Conservation (phyloP, 441 rosid genomes). For the Capsella rubella region DNA sequence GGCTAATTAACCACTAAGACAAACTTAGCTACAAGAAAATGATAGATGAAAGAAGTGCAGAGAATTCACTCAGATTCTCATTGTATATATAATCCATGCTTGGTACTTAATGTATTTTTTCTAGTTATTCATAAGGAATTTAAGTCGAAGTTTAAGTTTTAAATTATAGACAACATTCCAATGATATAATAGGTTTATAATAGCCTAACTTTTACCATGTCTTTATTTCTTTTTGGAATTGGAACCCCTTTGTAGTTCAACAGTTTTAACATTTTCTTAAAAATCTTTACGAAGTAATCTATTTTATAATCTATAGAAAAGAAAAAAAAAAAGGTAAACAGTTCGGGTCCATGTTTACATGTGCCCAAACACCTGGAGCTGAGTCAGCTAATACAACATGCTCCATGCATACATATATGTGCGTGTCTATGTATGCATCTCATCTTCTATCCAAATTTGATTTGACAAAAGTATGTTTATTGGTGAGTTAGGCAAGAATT, state of each 20-base stretch:
- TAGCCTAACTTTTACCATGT: not conserved
- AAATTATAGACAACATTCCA: no score
- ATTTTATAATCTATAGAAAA: not conserved
- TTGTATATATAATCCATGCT: not conserved
- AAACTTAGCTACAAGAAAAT: not conserved
- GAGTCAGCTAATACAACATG: conserved; percentile 41
- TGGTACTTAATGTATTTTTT: not conserved
- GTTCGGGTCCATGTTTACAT: conserved; percentile 38
- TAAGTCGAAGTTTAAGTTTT: no score
- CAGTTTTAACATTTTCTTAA: not conserved
- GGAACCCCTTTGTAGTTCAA: not conserved
- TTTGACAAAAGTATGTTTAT: not conserved
- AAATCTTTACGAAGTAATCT: not conserved
- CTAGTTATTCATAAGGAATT: no score
- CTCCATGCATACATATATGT: conserved; percentile 26
- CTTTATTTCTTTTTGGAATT: not conserved
- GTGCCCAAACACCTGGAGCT: conserved; percentile 44
- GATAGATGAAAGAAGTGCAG: conserved; percentile 4
- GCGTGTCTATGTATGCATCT: conserved; percentile 16
- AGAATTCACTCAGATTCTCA: not conserved
- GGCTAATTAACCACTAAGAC: conserved; percentile 17
- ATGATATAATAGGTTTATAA: no score
- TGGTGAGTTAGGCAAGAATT: conserved; percentile 30
- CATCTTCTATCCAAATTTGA: not conserved
- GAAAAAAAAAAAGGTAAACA: not conserved